A percentile compares a stretch with the other conserved stretches of the same genome.
Conservation (phyloP, 1,139 yeast species). For the Zygosaccharomyces sapae region DNA sequence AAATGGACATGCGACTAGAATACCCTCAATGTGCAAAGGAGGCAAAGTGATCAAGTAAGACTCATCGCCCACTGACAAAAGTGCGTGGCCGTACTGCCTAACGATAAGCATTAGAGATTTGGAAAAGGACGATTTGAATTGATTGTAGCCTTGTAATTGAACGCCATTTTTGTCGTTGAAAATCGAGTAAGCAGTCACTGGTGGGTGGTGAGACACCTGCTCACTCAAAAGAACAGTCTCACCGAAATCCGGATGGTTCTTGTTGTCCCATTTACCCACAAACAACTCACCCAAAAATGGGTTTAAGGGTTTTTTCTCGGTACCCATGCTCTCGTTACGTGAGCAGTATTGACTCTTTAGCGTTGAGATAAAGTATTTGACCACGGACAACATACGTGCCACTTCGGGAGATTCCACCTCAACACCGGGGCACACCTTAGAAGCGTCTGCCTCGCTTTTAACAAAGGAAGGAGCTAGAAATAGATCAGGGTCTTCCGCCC, state of each 20-base stretch:
- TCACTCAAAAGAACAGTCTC: conserved; percentile 76
- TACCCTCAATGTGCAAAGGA: conserved; percentile 92
- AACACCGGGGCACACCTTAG: conserved; percentile 29
- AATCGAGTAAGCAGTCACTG: conserved; percentile 83
- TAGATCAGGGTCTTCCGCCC: conserved; percentile 88
- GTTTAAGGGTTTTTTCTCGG: conserved; percentile 92
- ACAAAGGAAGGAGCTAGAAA: conserved; percentile 65
- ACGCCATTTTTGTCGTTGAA: conserved; percentile 66
- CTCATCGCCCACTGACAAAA: conserved; percentile 64
- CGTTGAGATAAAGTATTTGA: conserved; percentile 88
- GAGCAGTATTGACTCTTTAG: conserved; percentile 91
- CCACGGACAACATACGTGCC: conserved; percentile 67
- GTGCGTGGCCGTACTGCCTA: conserved; percentile 88
- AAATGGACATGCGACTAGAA: conserved; percentile 83
- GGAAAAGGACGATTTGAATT: conserved; percentile 78
- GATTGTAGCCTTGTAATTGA: conserved; percentile 79
- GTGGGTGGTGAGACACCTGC: conserved; percentile 96
- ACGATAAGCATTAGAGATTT: conserved; percentile 60
- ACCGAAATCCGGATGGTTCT: conserved; percentile 49
- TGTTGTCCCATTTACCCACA: conserved; percentile 77
- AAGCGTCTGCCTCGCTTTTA: conserved; percentile 29
- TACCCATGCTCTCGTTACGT: conserved; percentile 82
- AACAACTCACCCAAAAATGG: conserved; percentile 92
- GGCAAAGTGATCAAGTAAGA: conserved; percentile 82
- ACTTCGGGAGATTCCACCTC: conserved; percentile 39